Evolutionary conservation across 2,329 filamentous ascomycete genomes (phyloP), one percentile per base, ranked within the genome.

Genomic region (Arthrobotrys iridis): DNA sequence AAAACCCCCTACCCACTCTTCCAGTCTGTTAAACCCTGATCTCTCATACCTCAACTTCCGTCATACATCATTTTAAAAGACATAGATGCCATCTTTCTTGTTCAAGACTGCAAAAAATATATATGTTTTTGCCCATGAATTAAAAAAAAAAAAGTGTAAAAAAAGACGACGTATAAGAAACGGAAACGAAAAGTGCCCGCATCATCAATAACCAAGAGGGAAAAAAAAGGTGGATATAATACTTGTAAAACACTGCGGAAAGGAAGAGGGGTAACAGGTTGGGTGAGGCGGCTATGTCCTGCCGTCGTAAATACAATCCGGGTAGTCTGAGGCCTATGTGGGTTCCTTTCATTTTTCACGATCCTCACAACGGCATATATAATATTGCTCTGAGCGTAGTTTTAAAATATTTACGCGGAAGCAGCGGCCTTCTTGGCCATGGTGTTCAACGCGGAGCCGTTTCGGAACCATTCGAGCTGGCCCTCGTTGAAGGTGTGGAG

Each of bases 381-480:
- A 57, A 45, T 41, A 59, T 48, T 43, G 3, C 28, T 35, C 28
- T 22, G 20, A 13, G 37, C 55, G 37, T 30, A 59, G 22, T 41
- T 43, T 58, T 59, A 57, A 35, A 37, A 57, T 37, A 41, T 63
- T 68, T 67, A 74, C 18, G 62, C 62, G 46, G 70, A 74, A 41
- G 67, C 59, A 18, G 50, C 50, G 3, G 71, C 71, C 71, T 75
- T 75, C 70, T 74, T 74, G 28, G 71, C 71, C 71, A 75, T 75
- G 57, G 71, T 75, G 89, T 99, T 99, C 79, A 99, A 87, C 66
- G 95, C 95, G 81, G 90, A 93, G 79, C 95, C 95, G 84, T 98
- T 96, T 88, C 93, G 93, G 89, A 99, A 99, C 95, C 95, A 99
- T 86, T 97, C 91, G 77, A 99, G 91, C 87, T 99, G 95, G 80